phyloP scores from a whole-genome alignment of 2,329 filamentous ascomycete genomes.

The Aspergillus neoniger region DNA sequence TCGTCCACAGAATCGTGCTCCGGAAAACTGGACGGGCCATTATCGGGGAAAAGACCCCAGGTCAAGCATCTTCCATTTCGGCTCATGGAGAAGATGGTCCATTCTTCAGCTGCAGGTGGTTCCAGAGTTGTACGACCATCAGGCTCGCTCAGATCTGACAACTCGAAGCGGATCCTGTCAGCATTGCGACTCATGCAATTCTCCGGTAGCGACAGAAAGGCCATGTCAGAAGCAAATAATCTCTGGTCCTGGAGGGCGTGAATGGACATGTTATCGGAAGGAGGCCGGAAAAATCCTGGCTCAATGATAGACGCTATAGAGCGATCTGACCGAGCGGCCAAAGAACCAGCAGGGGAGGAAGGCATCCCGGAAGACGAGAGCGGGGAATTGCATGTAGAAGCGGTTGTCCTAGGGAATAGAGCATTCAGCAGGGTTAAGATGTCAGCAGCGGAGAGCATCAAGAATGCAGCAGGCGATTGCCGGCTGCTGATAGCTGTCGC shows the following conservation, averaged over 20 bases:
- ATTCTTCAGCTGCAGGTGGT: slow-evolving; percentile 79
- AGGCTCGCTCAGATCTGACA: slow-evolving; percentile 41
- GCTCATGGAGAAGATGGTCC: slow-evolving; percentile 79
- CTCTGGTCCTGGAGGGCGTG: slow-evolving; percentile 28
- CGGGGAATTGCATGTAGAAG: slow-evolving; percentile 31
- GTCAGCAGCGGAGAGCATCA: slow-evolving; percentile 78
- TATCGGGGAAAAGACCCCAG: slow-evolving; percentile 64
- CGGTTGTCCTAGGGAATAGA: slow-evolving; percentile 64
- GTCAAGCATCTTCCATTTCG: slow-evolving; percentile 70
- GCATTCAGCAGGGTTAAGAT: slow-evolving; percentile 78
- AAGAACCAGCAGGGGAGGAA: slow-evolving; percentile 22
- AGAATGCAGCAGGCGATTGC: slow-evolving; percentile 57
- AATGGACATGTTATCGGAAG: slow-evolving; percentile 28
- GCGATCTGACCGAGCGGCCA: slow-evolving; percentile 25
- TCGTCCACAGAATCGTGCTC: slow-evolving; percentile 57
- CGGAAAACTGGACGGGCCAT: slow-evolving; percentile 64
- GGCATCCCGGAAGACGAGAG: slow-evolving; percentile 29
- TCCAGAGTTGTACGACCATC: slow-evolving; percentile 59
- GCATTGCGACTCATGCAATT: slow-evolving; percentile 35
- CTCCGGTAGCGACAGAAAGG: slow-evolving; percentile 29
- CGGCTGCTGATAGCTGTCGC: slow-evolving; percentile 51
- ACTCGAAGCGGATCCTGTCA: slow-evolving; percentile 44
- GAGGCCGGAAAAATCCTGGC: slow-evolving; percentile 37
- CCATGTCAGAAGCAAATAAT: slow-evolving; percentile 35
- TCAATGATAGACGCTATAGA: slow-evolving; percentile 25